These are phyloP conservation scores for Rubroboletus pulcherrimus DNA, from an alignment of 768 basidiomycete genomes.

Conservation along the genomic window DNA sequence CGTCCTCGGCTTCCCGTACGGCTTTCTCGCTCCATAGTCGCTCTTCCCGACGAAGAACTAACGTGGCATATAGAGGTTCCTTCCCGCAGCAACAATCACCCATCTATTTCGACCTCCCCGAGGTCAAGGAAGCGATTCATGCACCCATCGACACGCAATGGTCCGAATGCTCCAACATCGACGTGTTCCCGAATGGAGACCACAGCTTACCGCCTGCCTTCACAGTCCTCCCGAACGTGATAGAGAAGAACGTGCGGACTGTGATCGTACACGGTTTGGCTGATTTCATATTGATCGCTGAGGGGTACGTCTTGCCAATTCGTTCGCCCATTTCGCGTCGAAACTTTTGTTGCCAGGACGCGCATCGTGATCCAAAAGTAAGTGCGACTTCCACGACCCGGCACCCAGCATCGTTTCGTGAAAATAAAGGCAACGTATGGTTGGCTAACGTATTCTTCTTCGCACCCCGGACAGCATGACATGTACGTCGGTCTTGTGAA, in stretches of 20 bases:
- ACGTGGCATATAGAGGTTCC: slow-evolving; percentile 42
- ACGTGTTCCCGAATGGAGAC: slow-evolving; percentile 64
- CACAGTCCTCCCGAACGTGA: slow-evolving; percentile 67
- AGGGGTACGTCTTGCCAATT: slow-evolving; percentile 47
- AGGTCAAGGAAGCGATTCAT: slow-evolving; percentile 66
- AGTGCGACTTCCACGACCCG: slow-evolving; percentile 11
- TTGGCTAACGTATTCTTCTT: neutral
- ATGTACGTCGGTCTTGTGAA: slow-evolving; percentile 24
- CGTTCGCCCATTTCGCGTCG: neutral
- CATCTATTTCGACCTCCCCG: slow-evolving; percentile 64
- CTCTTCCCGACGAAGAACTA: neutral
- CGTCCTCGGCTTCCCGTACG: slow-evolving; percentile 77
- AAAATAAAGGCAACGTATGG: neutral
- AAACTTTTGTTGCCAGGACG: slow-evolving; percentile 33
- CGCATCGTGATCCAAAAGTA: slow-evolving; percentile 66
- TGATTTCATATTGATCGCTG: slow-evolving; percentile 70
- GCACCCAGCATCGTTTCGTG: no score
- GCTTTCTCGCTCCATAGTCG: neutral
- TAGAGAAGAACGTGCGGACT: slow-evolving; percentile 65
- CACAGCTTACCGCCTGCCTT: slow-evolving; percentile 57
- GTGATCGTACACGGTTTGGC: slow-evolving; percentile 72
- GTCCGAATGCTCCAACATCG: slow-evolving; percentile 56
- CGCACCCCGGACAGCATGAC: slow-evolving; percentile 38
- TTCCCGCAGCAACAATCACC: slow-evolving; percentile 55
- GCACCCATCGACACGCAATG: slow-evolving; percentile 60